Evolutionary conservation across 495 filamentous ascomycete species (phyloP), one percentile per base, ranked within the genome.

Genomic region (Lasiosphaeriaceae sp.): DNA sequence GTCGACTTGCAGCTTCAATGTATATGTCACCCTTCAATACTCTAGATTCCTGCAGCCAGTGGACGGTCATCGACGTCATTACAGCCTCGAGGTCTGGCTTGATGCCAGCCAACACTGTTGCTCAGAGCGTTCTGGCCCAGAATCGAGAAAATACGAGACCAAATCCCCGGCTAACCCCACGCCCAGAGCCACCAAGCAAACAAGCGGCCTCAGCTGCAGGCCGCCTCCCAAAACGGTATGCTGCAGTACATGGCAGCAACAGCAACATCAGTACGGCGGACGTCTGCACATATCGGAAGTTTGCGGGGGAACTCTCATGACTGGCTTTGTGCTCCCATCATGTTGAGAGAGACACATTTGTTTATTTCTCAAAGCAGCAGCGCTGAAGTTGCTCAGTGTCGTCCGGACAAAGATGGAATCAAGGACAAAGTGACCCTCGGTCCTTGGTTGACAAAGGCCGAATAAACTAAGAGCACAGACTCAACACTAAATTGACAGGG

Each of bases 221-320:
- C 39, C 26, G 8, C 5, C 39, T 14, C 39, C 39, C 8, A 43
- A 43, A 16, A 43, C 39, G 2, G 39, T 12, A 17, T 17, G n/a
- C 8, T 43, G 39, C 39, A 43, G 39, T 12, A 12, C n/a, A 31
- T 50, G 47, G 47, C 20, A 50, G 23, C 19, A 50, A 16, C 20
- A 50, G 16, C 23, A 31, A 9, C 23, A 34, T n/a, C 12, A 24
- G 0, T 12, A n/a, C 34, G 16, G 24, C 8, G 39, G 39, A 51
- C 20, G 49, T 51, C n/a, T n/a, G 17, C 22, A 29, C 49, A 51
- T 51, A 19, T 37, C 29, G 19, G 49, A 29, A 39, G 5, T 39
- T 51, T 51, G 49, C 49, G 49, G 49, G 49, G 49, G 39, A 51
- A 29, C 31, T 31, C 26, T 31, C 49, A 12, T 47, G 19, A 11